Percentiles rank a stretch among this genome's conserved stretches.
Conservation (phyloP, 2,329 filamentous ascomycete genomes). For the Aspergillus neoniger region DNA sequence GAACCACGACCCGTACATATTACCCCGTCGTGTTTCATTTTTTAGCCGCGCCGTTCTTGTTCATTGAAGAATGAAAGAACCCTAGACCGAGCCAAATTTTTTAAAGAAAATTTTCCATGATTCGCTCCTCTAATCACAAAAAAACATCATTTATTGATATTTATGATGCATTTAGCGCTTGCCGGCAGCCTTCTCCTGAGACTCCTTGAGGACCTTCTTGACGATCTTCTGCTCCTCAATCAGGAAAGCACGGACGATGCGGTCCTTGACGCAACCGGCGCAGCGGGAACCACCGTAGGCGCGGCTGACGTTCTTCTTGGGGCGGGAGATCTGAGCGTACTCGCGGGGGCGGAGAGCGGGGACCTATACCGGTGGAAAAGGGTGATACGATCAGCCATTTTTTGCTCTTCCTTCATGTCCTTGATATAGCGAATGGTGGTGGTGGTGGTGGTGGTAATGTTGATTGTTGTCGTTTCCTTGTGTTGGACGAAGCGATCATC, state of each 20-base stretch:
- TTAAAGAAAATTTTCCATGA: slow-evolving; percentile 31
- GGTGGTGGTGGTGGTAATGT: too few relatives aligned
- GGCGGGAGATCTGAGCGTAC: slow-evolving; percentile 95
- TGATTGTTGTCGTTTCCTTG: slow-evolving; percentile 14
- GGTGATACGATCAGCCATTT: slow-evolving; percentile 16
- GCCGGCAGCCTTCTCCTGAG: slow-evolving; percentile 66
- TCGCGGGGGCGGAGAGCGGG: slow-evolving; percentile 97
- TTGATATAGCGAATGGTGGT: too few relatives aligned
- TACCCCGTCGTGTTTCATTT: slow-evolving; percentile 20
- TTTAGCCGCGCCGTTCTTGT: slow-evolving; percentile 32
- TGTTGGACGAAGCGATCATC: slow-evolving; percentile 11
- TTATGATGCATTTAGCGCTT: slow-evolving; percentile 47
- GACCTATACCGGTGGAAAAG: slow-evolving; percentile 56
- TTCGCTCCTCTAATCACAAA: slow-evolving; percentile 39
- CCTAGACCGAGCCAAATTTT: slow-evolving; percentile 35
- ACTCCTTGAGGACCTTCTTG: slow-evolving; percentile 99
- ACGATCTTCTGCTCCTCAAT: slow-evolving; percentile 99
- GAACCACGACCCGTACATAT: slow-evolving; percentile 27
- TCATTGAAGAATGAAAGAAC: slow-evolving; percentile 34
- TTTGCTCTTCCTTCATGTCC: neutral
- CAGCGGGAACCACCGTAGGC: slow-evolving; percentile 98
- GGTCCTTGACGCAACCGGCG: slow-evolving; percentile 97
- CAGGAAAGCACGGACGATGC: slow-evolving; percentile 96
- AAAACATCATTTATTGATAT: slow-evolving; percentile 30
- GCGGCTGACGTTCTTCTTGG: slow-evolving; percentile 99